Base-by-base conservation (phyloP, 2,329 filamentous ascomycete species). In the Venturia effusa region DNA sequence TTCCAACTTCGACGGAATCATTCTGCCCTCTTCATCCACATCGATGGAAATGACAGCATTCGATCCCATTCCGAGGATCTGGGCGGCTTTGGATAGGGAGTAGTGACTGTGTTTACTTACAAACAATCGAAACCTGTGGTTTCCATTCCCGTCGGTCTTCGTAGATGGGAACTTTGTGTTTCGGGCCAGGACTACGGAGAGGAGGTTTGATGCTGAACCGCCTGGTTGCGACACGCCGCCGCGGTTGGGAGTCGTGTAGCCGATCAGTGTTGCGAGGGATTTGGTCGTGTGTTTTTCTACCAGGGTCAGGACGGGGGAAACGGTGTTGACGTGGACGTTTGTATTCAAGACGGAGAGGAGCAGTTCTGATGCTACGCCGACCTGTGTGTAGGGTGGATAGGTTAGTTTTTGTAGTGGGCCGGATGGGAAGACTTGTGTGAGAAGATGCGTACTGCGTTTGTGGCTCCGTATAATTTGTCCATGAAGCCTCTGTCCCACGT, bases 401-500 rank as follows among this genome's bases (percentile, higher is more conserved):
- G 27, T 63, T 19, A 66, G 60, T 60, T 13, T 22, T n/a, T 61
- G 13, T 27, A 39, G 41, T 45, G 32, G 37, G 39, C 19, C 30
- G n/a, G 11, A 37, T 27, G n/a, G n/a, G n/a, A 55, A 32, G 3
- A 17, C 7, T 45, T 45, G 43, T n/a, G n/a, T n/a, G n/a, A 6
- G 45, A 15, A 22, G 27, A 17, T 30, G 75, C 83, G 66, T 71
- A 88, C 87, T 51, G 93, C 88, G 71, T 94, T 94, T 45, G 90
- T 95, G 67, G 88, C 88, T n/a, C 89, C 85, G 75, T 97, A 97
- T 22, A 97, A 80, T 78, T 99, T 97, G 77, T 97, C 92, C 71
- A 97, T 77, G 76, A 97, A 99, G 13, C 93, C 93, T 75, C 96
- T 92, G 71, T 96, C 89, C 90, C 92, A 97, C n/a, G 93, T 97